A percentile compares a stretch with the other conserved stretches of the same genome.
phyloP scores from a whole-genome alignment of 345 rosid genomes.

The Adansonia digitata region DNA sequence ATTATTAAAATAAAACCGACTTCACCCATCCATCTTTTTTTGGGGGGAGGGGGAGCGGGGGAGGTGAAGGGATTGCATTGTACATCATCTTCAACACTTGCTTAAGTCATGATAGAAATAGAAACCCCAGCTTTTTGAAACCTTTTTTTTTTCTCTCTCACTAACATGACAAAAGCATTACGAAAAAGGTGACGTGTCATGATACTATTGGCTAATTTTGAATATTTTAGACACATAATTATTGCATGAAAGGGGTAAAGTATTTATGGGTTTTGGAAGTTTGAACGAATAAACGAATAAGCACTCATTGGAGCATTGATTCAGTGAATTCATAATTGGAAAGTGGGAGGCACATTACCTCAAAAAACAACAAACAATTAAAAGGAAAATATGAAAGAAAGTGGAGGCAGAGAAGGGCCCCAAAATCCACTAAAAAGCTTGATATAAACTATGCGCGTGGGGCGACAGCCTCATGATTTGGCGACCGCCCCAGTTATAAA shows the following conservation, averaged over 20 bases:
- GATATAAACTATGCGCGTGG: conserved; percentile 9
- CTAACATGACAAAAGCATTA: conserved; percentile 13
- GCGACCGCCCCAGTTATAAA: conserved; percentile 17
- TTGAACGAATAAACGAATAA: background rate
- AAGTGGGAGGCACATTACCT: background rate
- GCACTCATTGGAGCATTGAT: conserved; percentile 25
- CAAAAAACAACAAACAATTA: background rate
- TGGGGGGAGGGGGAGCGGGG: too few relatives aligned
- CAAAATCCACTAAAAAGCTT: conserved; percentile 14
- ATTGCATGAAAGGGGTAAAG: background rate
- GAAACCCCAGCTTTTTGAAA: background rate
- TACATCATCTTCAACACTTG: conserved; percentile 13
- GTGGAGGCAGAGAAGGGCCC: conserved; percentile 13
- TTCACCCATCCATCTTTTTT: too few relatives aligned
- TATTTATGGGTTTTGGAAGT: background rate
- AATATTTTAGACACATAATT: background rate
- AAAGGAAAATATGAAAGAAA: too few relatives aligned
- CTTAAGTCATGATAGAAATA: conserved; percentile 1
- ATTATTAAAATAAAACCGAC: too few relatives aligned
- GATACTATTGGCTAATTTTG: background rate
- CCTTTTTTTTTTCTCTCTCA: background rate
- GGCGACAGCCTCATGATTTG: background rate
- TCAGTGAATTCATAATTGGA: conserved; percentile 10
- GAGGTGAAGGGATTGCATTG: too few relatives aligned
- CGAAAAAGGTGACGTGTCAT: conserved; percentile 8